These are phyloP conservation scores for Xylariaceae sp. DNA, from an alignment of 2,329 filamentous ascomycete genomes.

Conservation along the genomic window DNA sequence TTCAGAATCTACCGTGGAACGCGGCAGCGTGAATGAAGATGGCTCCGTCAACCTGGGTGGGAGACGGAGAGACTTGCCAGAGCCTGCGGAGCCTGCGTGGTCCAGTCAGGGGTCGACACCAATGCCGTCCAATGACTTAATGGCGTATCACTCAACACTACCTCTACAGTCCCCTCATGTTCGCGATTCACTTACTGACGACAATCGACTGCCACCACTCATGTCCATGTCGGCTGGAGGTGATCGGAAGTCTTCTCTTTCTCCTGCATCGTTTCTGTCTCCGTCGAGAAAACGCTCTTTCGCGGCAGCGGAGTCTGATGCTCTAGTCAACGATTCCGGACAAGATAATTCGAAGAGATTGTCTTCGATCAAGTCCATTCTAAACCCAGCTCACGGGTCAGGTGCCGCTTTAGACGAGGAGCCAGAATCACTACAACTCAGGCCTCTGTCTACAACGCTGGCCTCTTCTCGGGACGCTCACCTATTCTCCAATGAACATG, in stretches of 20 bases:
- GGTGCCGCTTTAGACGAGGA: conserved; percentile 23
- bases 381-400: conserved; percentile 47
- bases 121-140: conserved; percentile 37
- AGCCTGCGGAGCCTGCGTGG: conserved; percentile 36
- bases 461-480: conserved; percentile 35
- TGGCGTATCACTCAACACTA: conserved; percentile 43
- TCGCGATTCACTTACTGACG: conserved; percentile 40
- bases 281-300: conserved; percentile 61
- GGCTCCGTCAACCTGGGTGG: conserved; percentile 57
- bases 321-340: conserved; percentile 28
- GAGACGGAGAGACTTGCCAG: conserved; percentile 42
- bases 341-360: conserved; percentile 52
- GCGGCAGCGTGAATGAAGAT: conserved; percentile 53
- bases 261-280: conserved; percentile 52
- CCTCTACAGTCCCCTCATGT: conserved; percentile 30
- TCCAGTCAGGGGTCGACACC: conserved; percentile 38
- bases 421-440: conserved; percentile 35
- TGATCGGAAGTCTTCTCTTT: conserved; percentile 51
- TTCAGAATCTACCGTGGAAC: conserved; percentile 35
- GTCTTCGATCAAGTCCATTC: conserved; percentile 68
- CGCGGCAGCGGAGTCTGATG: conserved; percentile 50
- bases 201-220: conserved; percentile 52
- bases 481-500: conserved; percentile 27
- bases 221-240: conserved; percentile 35
- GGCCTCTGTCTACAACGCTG: conserved; percentile 34